Conservation (phyloP, 805 yeast genomes). For the Groenewaldozyma tartarivorans region DNA sequence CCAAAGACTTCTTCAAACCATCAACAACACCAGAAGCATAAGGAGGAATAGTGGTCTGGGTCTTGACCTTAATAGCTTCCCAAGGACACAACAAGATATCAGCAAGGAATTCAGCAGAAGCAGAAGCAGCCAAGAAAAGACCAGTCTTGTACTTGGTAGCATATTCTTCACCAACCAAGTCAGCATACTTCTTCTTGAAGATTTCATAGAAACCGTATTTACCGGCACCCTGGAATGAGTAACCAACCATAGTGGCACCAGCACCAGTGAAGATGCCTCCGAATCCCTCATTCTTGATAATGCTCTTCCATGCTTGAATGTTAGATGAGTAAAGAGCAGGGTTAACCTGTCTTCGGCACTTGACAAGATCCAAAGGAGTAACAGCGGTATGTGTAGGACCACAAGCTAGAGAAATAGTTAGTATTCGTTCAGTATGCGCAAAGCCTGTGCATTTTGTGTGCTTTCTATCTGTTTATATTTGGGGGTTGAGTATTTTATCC, state of each 20-base stretch:
- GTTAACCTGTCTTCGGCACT: constrained; percentile 87
- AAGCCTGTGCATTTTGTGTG: no score
- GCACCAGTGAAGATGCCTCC: constrained; percentile 76
- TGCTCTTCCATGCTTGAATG: constrained; percentile 70
- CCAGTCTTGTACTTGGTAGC: constrained; percentile 62
- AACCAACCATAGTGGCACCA: constrained; percentile 89
- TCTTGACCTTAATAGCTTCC: constrained; percentile 90
- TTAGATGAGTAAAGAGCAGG: constrained; percentile 64
- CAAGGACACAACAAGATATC: constrained; percentile 86
- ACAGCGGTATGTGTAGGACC: constrained; percentile 95
- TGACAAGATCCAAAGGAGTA: constrained; percentile 88
- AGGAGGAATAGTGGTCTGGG: constrained; percentile 91
- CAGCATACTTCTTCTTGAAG: constrained; percentile 73
- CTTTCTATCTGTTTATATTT: no score
- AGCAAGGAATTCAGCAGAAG: constrained; percentile 89
- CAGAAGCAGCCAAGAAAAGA: constrained; percentile 75
- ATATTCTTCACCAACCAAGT: constrained; percentile 50
- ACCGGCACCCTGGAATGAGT: constrained; percentile 94
- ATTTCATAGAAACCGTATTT: constrained; percentile 92
- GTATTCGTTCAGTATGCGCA: no score
- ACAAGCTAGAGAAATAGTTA: constrained; percentile 46
- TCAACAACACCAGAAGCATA: constrained; percentile 53
- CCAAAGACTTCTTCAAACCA: constrained; percentile 59
- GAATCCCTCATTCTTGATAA: constrained; percentile 63
- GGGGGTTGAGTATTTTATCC: no score